Percentiles rank a stretch among this genome's conserved stretches.
These are phyloP conservation scores for Didymella lethalis DNA, from an alignment of 2,329 filamentous ascomycete species.

Conservation along the genomic window DNA sequence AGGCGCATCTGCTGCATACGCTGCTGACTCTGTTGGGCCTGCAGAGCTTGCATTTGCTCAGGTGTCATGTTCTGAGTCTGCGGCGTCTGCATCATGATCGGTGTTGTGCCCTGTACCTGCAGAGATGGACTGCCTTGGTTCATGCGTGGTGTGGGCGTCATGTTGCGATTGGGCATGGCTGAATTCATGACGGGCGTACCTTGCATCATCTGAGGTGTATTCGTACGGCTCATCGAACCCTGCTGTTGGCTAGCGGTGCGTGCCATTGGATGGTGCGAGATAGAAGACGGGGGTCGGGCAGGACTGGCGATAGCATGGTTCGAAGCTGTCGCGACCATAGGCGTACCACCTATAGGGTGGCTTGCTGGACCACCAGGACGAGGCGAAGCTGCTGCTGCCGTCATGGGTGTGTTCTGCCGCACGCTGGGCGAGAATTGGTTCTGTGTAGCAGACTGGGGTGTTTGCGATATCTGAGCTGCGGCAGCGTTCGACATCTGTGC, in stretches of 20 bases:
- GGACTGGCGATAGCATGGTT: slow-evolving; percentile 51
- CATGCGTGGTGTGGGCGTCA: slow-evolving; percentile 52
- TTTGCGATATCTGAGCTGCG: slow-evolving; percentile 40
- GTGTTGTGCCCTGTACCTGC: slow-evolving; percentile 46
- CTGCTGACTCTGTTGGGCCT: slow-evolving; percentile 39
- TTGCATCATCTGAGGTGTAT: slow-evolving; percentile 51
- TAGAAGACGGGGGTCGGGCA: slow-evolving; percentile 48
- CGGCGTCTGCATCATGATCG: slow-evolving; percentile 50
- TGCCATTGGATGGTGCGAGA: slow-evolving; percentile 51
- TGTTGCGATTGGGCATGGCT: slow-evolving; percentile 49
- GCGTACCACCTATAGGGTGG: slow-evolving; percentile 54
- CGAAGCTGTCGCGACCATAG: slow-evolving; percentile 53
- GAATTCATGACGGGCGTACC: slow-evolving; percentile 50
- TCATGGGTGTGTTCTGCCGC: slow-evolving; percentile 57
- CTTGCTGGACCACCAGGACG: slow-evolving; percentile 45
- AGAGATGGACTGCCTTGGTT: slow-evolving; percentile 48
- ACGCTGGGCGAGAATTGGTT: slow-evolving; percentile 69
- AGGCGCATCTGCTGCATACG: slow-evolving; percentile 26
- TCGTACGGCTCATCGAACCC: slow-evolving; percentile 46
- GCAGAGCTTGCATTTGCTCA: slow-evolving; percentile 45
- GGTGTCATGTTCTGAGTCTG: slow-evolving; percentile 46
- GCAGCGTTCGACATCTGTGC: slow-evolving; percentile 40
- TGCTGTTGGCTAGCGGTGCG: slow-evolving; percentile 51
- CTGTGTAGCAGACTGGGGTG: slow-evolving; percentile 65
- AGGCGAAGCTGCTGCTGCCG: slow-evolving; percentile 52